phyloP scores from a whole-genome alignment of 257 asterid species.

The Solanum virginianum region DNA sequence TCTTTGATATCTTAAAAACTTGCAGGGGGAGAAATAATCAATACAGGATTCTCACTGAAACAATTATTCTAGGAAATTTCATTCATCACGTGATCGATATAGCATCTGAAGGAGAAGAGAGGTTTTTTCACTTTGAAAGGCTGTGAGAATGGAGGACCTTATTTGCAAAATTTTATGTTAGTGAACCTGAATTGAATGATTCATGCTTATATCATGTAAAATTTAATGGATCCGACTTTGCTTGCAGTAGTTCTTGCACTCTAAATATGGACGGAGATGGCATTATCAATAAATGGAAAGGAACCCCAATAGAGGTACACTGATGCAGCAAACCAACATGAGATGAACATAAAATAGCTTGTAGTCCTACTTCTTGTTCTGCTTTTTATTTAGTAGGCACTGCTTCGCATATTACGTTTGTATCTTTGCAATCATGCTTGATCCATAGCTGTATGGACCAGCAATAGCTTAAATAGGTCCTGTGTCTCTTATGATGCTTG shows the following conservation, averaged over 20 bases:
- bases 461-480: neutral
- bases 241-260: neutral
- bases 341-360: neutral
- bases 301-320: slow-evolving; percentile 1
- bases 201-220: neutral
- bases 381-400: neutral
- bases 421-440: neutral
- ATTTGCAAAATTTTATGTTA: neutral
- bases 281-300: slow-evolving; percentile 31
- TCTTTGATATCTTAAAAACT: neutral
- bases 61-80: neutral
- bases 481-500: neutral
- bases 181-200: neutral
- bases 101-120: neutral
- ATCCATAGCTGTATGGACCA: neutral
- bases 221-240: neutral
- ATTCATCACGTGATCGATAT: neutral
- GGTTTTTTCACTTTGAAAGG: neutral
- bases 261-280: slow-evolving; percentile 22
- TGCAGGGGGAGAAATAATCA: neutral
- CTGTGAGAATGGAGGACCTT: neutral
- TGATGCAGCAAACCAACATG: neutral
- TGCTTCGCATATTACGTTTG: neutral
- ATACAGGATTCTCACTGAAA: neutral
- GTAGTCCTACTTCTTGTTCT: neutral